Evolutionary conservation across 768 basidiomycete species (phyloP).

Genomic region (Megacollybia marginata): DNA sequence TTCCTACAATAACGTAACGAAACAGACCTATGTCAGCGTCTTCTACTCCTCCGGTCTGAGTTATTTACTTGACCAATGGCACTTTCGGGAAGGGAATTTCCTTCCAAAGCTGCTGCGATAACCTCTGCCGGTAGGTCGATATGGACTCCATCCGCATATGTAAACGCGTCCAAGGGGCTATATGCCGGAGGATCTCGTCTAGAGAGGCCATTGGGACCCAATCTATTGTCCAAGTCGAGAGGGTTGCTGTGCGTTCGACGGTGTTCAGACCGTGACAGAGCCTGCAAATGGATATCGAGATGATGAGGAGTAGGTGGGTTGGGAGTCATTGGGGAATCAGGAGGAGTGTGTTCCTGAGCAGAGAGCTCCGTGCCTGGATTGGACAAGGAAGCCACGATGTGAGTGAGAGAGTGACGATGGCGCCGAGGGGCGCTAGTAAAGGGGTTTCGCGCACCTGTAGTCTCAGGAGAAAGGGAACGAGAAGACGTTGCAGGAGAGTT

Average conservation of each 20-base stretch:
- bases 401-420: constrained; percentile 56
- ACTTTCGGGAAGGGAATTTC: constrained; percentile 51
- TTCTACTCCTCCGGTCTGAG: constrained; percentile 50
- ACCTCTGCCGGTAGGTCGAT: constrained; percentile 91
- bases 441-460: constrained; percentile 74
- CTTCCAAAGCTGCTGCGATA: constrained; percentile 84
- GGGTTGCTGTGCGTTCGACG: constrained; percentile 28
- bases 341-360: constrained; percentile 68
- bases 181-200: constrained; percentile 79
- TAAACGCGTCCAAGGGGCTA: constrained; percentile 81
- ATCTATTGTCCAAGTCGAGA: constrained; percentile 10
- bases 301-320: constrained; percentile 83
- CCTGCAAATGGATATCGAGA: constrained; percentile 76
- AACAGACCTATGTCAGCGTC: constrained; percentile 27
- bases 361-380: constrained; percentile 60
- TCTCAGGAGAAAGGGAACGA: constrained; percentile 53
- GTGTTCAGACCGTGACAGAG: constrained; percentile 37
- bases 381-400: constrained; percentile 51
- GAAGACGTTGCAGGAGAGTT: constrained; percentile 37
- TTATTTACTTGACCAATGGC: constrained; percentile 46
- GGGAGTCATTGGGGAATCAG: constrained; percentile 71
- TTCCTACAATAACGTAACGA: too few species aligned
- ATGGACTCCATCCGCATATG: constrained; percentile 84
- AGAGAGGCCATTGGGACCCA: constrained; percentile 29
- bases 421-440: constrained; percentile 64